Base-by-base conservation (phyloP, 2,329 filamentous ascomycete genomes). In the Monosporascus sp. region DNA sequence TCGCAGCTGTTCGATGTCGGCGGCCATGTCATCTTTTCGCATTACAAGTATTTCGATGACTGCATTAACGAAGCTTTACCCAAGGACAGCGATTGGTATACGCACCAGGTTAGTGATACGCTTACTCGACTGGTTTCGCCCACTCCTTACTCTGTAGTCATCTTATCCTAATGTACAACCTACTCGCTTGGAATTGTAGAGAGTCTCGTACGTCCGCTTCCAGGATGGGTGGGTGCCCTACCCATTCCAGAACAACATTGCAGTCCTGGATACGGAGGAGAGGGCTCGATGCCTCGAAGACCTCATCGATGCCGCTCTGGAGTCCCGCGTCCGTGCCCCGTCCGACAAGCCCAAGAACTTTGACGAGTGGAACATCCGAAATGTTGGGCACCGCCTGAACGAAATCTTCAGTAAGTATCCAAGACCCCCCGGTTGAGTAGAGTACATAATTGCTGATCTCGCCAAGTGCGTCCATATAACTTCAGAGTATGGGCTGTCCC, bases 21-120 rank as follows among this genome's bases (percentile, higher is more conserved):
- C 71, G 92, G 92, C 65, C 92, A 97, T 76, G 92, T 97, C 76
- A 97, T 97, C 78, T 97, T 97, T 83, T 97, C 92, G 65, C 92
- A 97, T 83, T 99, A 99, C 88, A 97, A 97, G 80, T 99, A 99
- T 85, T 99, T 99, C 73, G 94, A 99, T 77, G 94, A 99, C 80
- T 95, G 90, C 79, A 87, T 99, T 70, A 84, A 97, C 72, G 94
- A 99, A 81, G 94, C 94, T 50, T 85, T 99, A 43, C 94, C 94
- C 66, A 90, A 90, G 69, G 85, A 91, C 54, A 87, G 90, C 55
- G 94, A 99, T 78, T 99, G 94, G 94, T 97, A 88, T 77, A 90
- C 85, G 61, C 94, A 99, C 80, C 88, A 99, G 81, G 91, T 27
- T 5, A 27, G 25, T 27, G 25, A 5, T 3, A 5, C 25, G 3